Evolutionary conservation across 257 asterid species (phyloP), one percentile per base, ranked within the genome.

Genomic region (Primulina huaijiensis): DNA sequence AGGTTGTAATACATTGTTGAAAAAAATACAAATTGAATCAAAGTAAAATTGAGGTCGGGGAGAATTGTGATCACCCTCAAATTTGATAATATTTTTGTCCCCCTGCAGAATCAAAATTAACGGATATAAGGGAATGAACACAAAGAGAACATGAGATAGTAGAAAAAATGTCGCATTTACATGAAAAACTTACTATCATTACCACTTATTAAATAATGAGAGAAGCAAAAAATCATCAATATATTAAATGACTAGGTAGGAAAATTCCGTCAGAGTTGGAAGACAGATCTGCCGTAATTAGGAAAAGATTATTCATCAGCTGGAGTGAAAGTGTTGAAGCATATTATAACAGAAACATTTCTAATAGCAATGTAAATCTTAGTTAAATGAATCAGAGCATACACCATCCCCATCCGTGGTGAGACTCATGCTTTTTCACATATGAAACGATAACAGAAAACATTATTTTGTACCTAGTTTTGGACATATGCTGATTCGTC

Each of bases 31-130:
- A 62, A 92, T 85, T 7, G 98, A 92, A 80, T 92, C 98, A n/a
- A 92, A 92, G 81, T 92, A 92, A 75, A 90, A 92, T 43, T 92
- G 95, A 68, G 98, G 98, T 20, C 98, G 97, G 9, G 91, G 90
- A 75, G 97, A 92, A 79, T 92, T 92, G 87, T 92, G 98, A 75
- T 92, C 97, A 31, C 98, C 98, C 77, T 92, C 98, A 52, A 92
- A 92, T 81, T 85, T 92, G 74, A 92, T 92, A 59, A 92, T 88
- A 79, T 92, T 92, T 85, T 92, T 92, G 85, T 90, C 97, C 68
- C 97, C 98, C 98, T 92, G 83, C 52, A 71, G 52, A 59, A 72
- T 74, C 27, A 69, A 71, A 33, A 67, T 19, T 55, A 23, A 19
- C 74, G 17, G 35, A 67, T 69, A 63, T 4, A 33, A 34, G 53